Base-by-base conservation (phyloP, 805 yeast genomes). In the Maudiozyma serrabonitensis region DNA sequence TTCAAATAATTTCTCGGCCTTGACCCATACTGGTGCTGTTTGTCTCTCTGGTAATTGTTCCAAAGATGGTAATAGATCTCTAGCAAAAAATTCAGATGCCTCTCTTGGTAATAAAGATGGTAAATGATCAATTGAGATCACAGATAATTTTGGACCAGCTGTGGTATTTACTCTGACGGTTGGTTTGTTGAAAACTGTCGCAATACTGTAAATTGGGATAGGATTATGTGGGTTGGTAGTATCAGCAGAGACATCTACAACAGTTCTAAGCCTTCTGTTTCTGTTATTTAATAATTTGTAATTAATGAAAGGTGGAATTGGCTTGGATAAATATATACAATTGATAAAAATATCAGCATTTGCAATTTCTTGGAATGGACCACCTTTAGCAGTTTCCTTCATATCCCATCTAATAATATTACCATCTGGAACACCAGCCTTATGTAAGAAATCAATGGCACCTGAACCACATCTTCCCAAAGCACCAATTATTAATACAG, bases 201-300 rank as follows among this genome's bases (percentile, higher is more conserved):
- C 95, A 56, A 87, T 75, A 23, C 80, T 74, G 70, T 93, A 95
- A 48, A 93, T 91, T 53, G 99, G 99, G 52, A 93, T 79, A 50
- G 99, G 99, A 73, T 93, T 93, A 75, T 89, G 91, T 53, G 97
- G 97, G 70, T 93, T 93, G 49, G 99, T 93, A 45, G 98, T 93
- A 72, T 93, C 99, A 50, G 99, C 99, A 47, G 96, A 87, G 50
- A 93, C 99, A 69, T 93, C 99, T 47, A 93, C 97, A 53, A 93
- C 88, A 16, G 95, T 87, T 69, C 91, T 80, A 64, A 93, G 78
- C 56, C 76, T 83, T 80, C 99, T 87, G 55, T 73, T 69, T 42
- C 73, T 70, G 51, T 64, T 68, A 70, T 86, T 85, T 66, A 93
- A 76, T 51, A 78, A 68, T 32, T 84, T 85, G 58, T 66, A 69